Conservation (phyloP, 208 protist genomes). For the Trypanosomatidae sp. region DNA sequence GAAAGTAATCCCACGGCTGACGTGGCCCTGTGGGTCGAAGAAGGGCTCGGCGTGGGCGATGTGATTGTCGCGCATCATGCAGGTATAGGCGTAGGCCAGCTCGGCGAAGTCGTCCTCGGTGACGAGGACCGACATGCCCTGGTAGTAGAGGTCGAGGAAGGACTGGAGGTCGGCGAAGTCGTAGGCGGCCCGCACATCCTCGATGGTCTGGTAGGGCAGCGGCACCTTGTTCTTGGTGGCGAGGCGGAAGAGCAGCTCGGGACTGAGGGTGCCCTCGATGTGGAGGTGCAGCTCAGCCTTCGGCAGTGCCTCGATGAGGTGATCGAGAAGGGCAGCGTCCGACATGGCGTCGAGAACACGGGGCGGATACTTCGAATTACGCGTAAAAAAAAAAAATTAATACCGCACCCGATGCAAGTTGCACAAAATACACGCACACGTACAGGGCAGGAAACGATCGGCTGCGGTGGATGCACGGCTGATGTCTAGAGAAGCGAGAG, state of each 20-base stretch:
- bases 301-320: slow-evolving; percentile 37
- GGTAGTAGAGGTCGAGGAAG: slow-evolving; percentile 65
- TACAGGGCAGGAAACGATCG: too few species aligned
- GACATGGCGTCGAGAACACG: too few species aligned
- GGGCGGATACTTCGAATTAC: too few species aligned
- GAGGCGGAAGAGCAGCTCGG: slow-evolving; percentile 52
- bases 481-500: too few species aligned
- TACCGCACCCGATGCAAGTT: too few species aligned
- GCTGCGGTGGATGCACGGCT: too few species aligned
- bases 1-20: slow-evolving; percentile 38
- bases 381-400: too few species aligned
- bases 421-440: too few species aligned
- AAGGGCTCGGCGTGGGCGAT: slow-evolving; percentile 54
- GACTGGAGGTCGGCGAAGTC: slow-evolving; percentile 48
- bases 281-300: slow-evolving; percentile 70
- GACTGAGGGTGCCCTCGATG: slow-evolving; percentile 58
- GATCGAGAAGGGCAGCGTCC: slow-evolving; percentile 6
- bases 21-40: slow-evolving; percentile 61
- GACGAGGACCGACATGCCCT: slow-evolving; percentile 45
- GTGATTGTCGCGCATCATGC: slow-evolving; percentile 27
- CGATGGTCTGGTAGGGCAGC: slow-evolving; percentile 39
- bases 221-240: slow-evolving; percentile 35
- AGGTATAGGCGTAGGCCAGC: slow-evolving; percentile 47
- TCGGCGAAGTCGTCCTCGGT: slow-evolving; percentile 51
- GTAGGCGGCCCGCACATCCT: slow-evolving; percentile 47